Evolutionary conservation across 805 yeast genomes (phyloP).

Genomic region (Cephaloascus albidus): DNA sequence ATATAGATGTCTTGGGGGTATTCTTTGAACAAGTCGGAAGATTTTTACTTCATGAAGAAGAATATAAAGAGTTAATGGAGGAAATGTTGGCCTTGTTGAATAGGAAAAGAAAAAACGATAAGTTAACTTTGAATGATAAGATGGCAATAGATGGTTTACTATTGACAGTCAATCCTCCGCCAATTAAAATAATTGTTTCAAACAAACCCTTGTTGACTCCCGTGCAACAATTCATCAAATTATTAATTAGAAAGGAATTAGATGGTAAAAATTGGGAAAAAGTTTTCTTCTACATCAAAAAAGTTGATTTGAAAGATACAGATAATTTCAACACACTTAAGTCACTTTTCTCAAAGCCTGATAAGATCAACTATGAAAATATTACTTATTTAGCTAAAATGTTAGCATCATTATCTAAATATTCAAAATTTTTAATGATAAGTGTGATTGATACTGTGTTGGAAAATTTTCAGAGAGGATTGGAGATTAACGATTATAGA

Average conservation of each 20-base stretch:
- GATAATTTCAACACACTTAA: conserved; percentile 21
- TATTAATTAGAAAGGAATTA: conserved; percentile 45
- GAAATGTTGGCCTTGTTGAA: conserved; percentile 53
- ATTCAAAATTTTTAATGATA: conserved; percentile 30
- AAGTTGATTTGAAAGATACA: conserved; percentile 36
- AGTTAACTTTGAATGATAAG: conserved; percentile 43
- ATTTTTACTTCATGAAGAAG: conserved; percentile 47
- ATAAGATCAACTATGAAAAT: conserved; percentile 49
- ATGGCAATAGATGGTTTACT: conserved; percentile 51
- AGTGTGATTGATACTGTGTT: conserved; percentile 50
- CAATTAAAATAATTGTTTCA: conserved; percentile 20
- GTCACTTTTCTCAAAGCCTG: conserved; percentile 40
- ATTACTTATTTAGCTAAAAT: conserved; percentile 40
- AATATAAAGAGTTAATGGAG: conserved; percentile 47
- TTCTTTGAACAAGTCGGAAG: conserved; percentile 70
- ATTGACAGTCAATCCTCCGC: conserved; percentile 46
- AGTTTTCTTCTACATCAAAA: conserved; percentile 26
- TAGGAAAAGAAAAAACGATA: conserved; percentile 36
- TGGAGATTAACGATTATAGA: conserved; percentile 56
- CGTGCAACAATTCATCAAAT: conserved; percentile 38
- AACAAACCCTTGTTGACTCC: conserved; percentile 17
- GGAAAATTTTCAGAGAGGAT: conserved; percentile 56
- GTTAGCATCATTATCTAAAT: conserved; percentile 18
- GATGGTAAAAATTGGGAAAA: conserved; percentile 19
- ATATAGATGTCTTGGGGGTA: conserved; percentile 60